A percentile compares a stretch with the other conserved stretches of the same genome.
These are phyloP conservation scores for Herpotrichia juniperi DNA, from an alignment of 2,329 filamentous ascomycete genomes.

Conservation along the genomic window DNA sequence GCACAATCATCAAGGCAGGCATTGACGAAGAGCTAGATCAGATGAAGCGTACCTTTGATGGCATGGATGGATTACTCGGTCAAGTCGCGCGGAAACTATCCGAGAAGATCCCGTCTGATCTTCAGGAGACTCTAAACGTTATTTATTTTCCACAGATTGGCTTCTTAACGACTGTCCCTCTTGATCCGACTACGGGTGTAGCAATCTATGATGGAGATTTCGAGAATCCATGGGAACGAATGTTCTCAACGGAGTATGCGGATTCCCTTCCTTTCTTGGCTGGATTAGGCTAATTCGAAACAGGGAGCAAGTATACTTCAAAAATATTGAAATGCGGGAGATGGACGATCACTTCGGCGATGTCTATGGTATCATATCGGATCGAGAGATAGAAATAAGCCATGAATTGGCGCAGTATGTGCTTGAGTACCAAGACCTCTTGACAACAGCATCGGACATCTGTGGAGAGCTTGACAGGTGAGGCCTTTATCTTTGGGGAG, in stretches of 20 bases:
- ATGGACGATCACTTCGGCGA: slow-evolving; percentile 85
- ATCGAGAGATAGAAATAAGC: slow-evolving; percentile 87
- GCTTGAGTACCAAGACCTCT: slow-evolving; percentile 69
- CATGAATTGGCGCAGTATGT: slow-evolving; percentile 76
- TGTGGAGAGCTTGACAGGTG: slow-evolving; percentile 83
- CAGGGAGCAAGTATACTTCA: slow-evolving; percentile 75
- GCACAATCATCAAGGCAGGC: slow-evolving; percentile 74
- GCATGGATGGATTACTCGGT: slow-evolving; percentile 75
- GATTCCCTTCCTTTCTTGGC: neutral
- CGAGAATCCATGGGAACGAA: slow-evolving; percentile 73
- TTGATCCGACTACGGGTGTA: slow-evolving; percentile 64
- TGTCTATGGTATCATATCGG: slow-evolving; percentile 84
- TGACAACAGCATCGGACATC: slow-evolving; percentile 74
- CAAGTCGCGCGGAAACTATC: slow-evolving; percentile 70
- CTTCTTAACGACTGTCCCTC: slow-evolving; percentile 78
- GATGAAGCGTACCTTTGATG: slow-evolving; percentile 78
- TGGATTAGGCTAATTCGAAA: neutral
- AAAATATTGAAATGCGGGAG: slow-evolving; percentile 79
- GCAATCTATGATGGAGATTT: slow-evolving; percentile 67
- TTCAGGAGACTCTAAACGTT: slow-evolving; percentile 68
- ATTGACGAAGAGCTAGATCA: slow-evolving; percentile 77
- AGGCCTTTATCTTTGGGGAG: neutral
- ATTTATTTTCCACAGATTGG: slow-evolving; percentile 92
- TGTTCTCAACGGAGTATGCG: slow-evolving; percentile 69
- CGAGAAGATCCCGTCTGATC: slow-evolving; percentile 64